These are phyloP conservation scores for Trichoderma gracile DNA, from an alignment of 2,329 filamentous ascomycete species.

Conservation along the genomic window DNA sequence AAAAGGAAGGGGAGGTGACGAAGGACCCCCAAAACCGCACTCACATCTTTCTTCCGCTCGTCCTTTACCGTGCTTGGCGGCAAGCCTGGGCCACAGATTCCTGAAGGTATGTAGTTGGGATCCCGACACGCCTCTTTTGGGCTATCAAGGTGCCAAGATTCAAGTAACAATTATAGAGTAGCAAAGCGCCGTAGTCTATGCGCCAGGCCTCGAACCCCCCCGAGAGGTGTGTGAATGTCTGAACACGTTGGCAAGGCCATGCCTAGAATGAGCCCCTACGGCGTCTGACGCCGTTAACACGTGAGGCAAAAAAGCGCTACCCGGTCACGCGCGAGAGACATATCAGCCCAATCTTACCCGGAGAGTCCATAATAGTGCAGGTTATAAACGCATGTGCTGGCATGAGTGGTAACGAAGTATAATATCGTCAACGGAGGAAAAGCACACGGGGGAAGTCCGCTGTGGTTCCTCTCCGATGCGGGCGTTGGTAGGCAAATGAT, in stretches of 20 bases:
- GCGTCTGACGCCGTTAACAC: not conserved
- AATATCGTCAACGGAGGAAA: constrained; percentile 8
- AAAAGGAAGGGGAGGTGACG: not conserved
- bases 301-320: not conserved
- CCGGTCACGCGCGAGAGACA: not conserved
- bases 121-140: not conserved
- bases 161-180: no score
- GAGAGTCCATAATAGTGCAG: not conserved
- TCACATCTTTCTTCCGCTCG: not conserved
- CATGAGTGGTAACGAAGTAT: not conserved
- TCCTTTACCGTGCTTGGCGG: not conserved
- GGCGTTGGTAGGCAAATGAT: constrained; percentile 7
- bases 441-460: constrained; percentile 6
- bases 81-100: not conserved
- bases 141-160: constrained; percentile 4
- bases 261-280: constrained; percentile 1
- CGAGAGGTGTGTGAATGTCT: not conserved
- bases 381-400: not conserved
- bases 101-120: not conserved
- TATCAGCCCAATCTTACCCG: constrained; percentile 10
- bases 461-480: constrained; percentile 7
- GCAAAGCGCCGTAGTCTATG: not conserved
- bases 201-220: not conserved
- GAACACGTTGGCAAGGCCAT: constrained; percentile 4
- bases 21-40: not conserved